These are phyloP conservation scores for Pedinophyceae sp. DNA, from an alignment of 139 green algal genomes.

Conservation along the genomic window DNA sequence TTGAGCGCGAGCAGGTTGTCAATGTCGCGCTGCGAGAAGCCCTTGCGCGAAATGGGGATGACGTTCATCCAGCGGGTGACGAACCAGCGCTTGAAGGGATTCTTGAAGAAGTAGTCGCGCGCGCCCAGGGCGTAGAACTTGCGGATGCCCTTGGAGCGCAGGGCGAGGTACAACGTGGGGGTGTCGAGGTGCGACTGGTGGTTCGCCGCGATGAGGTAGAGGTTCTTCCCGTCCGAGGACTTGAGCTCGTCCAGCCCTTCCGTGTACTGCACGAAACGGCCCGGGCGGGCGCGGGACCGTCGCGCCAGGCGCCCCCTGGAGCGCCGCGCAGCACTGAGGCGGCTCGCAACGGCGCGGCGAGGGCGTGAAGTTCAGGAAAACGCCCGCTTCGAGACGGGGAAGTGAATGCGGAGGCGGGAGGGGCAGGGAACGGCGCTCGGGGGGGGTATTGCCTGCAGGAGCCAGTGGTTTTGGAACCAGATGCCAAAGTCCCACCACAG, in stretches of 20 bases:
- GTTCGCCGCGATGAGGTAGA: not conserved
- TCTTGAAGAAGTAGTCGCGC: slow-evolving; percentile 12
- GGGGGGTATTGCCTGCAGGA: not conserved
- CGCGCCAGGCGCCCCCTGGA: not conserved
- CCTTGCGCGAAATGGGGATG: slow-evolving; percentile 14
- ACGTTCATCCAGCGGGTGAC: slow-evolving; percentile 15
- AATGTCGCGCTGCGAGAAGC: slow-evolving; percentile 8
- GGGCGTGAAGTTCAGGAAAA: too few species aligned
- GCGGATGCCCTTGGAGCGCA: slow-evolving; percentile 3
- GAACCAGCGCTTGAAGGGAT: slow-evolving; percentile 14
- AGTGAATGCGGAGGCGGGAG: not conserved
- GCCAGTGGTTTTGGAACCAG: not conserved
- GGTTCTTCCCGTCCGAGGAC: not conserved
- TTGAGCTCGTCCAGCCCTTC: not conserved
- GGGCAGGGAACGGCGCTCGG: not conserved
- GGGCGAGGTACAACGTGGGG: slow-evolving; percentile 8
- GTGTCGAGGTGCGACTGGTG: slow-evolving; percentile 15
- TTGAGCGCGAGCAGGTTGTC: not conserved
- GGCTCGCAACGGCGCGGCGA: not conserved
- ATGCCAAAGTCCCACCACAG: too few species aligned
- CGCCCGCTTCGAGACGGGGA: not conserved
- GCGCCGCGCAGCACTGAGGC: not conserved
- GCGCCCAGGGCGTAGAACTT: slow-evolving; percentile 15
- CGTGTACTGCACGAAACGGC: not conserved
- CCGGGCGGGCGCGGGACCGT: too few species aligned